Base-by-base conservation (phyloP, 768 basidiomycete species). In the Psilocybe cubensis region DNA sequence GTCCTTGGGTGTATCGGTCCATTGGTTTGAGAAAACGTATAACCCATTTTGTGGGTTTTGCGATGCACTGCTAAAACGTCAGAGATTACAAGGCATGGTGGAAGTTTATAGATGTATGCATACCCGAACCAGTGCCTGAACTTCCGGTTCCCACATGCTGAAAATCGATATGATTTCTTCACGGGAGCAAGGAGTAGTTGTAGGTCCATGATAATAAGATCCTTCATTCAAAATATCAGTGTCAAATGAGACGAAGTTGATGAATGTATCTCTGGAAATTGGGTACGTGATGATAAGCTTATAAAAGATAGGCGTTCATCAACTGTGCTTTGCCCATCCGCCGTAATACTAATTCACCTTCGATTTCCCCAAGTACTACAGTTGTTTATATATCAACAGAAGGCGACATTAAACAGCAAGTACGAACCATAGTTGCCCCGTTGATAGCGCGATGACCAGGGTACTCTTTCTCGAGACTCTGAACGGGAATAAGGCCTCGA, bases 191-290 rank as follows among this genome's bases (percentile, higher is more conserved):
- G 40, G 27, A 10, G 48, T 38, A 3, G 63, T 57, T 17, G 61
- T 51, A n/a, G 65, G 64, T 18, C 68, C 69, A 5, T 63, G 55
- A 43, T 74, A 66, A 14, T 68, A 66, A 1, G 74, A 72, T 6
- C 68, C 71, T 52, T 81, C 75, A 9, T 74, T 70, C 1, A 65
- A 59, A 0, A 38, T 47, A 41, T 68, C 65, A 14, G 61, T 60
- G 8, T 27, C 71, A 43, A 80, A 76, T 4, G 76, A 79, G 2
- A 76, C 81, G 20, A 85, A 68, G 58, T 85, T 87, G 56, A 86
- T 71, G 24, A 75, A 66, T 49, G 70, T 70, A 7, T 80, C 82
- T 25, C 74, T 69, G 1, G 82, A 79, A 7, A 86, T 76, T 0
- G 81, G 76, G 21, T 53, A 53, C 3, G 42, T 43, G 14, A 53